Percentiles rank a stretch among this genome's conserved stretches.
Evolutionary conservation across 2,329 filamentous ascomycete species (phyloP).

Genomic region (Aspergillus sp.): DNA sequence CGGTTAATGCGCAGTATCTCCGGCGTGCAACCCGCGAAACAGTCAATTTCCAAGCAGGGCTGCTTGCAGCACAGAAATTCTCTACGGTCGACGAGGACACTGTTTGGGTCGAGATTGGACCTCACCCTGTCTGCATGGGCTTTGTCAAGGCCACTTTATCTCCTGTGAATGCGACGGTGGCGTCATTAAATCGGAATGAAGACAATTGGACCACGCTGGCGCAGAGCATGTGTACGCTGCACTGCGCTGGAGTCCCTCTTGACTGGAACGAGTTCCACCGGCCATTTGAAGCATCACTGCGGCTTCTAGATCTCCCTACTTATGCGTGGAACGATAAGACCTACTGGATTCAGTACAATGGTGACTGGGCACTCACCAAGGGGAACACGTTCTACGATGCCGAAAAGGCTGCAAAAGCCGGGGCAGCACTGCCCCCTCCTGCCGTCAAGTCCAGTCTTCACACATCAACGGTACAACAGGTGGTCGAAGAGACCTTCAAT

Average conservation of each 20-base stretch:
- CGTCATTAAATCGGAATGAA: no score
- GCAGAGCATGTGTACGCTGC: no score
- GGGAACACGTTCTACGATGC: slow-evolving; percentile 48
- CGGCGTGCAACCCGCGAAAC: slow-evolving; percentile 63
- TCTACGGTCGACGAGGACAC: slow-evolving; percentile 58
- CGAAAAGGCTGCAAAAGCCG: no score
- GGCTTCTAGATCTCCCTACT: slow-evolving; percentile 60
- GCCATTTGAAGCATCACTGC: slow-evolving; percentile 57
- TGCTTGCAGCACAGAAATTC: slow-evolving; percentile 56
- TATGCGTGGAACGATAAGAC: slow-evolving; percentile 70
- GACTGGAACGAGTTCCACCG: slow-evolving; percentile 69
- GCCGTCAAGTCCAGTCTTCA: no score
- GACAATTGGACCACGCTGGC: no score
- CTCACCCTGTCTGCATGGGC: slow-evolving; percentile 65
- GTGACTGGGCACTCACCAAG: slow-evolving; percentile 71
- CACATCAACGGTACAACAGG: neutral
- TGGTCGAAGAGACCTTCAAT: neutral
- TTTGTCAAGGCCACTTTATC: slow-evolving; percentile 69
- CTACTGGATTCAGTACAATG: slow-evolving; percentile 69
- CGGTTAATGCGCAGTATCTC: slow-evolving; percentile 62
- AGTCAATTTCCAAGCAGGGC: slow-evolving; percentile 65
- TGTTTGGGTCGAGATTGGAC: slow-evolving; percentile 69
- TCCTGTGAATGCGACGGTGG: no score
- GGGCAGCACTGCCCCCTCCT: no score
- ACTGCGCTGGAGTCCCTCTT: slow-evolving; percentile 60